Evolutionary conservation across 371 early-diverging fungal species (phyloP).

Genomic region (Coemansia linderi): DNA sequence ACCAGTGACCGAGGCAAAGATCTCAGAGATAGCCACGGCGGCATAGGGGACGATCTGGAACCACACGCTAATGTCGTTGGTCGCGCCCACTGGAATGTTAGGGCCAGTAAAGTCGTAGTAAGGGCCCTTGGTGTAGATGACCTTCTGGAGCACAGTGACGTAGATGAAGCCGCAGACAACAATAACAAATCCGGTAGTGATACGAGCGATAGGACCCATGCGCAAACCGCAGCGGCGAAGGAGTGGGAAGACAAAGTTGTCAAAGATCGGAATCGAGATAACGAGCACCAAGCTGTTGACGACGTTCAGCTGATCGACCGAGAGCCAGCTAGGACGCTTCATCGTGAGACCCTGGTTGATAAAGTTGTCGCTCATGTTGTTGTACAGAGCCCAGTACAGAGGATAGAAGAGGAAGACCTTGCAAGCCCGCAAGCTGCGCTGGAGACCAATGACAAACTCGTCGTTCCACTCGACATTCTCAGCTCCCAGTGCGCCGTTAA

Average conservation of each 20-base stretch:
- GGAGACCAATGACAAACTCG: constrained; percentile 69
- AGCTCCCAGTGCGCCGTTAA: constrained; percentile 48
- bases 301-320: constrained; percentile 62
- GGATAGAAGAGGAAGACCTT: constrained; percentile 74
- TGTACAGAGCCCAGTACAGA: constrained; percentile 76
- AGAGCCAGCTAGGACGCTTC: constrained; percentile 63
- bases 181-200: constrained; percentile 70
- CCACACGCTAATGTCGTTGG: constrained; percentile 64
- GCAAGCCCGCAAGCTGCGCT: constrained; percentile 66
- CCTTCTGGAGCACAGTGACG: constrained; percentile 66
- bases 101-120: constrained; percentile 58
- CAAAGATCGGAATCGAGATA: constrained; percentile 72
- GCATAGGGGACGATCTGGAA: constrained; percentile 72
- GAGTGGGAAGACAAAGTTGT: constrained; percentile 64
- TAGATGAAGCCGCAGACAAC: constrained; percentile 67
- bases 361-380: constrained; percentile 74
- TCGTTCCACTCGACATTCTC: constrained; percentile 62
- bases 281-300: constrained; percentile 68
- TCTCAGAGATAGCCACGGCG: constrained; percentile 68
- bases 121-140: constrained; percentile 64
- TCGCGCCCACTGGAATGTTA: constrained; percentile 20
- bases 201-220: constrained; percentile 70
- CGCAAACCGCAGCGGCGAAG: constrained; percentile 64
- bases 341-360: constrained; percentile 71
- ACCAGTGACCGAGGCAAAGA: constrained; percentile 75